Conservation (phyloP, 83 land plant genomes). For the Thuja plicata region DNA sequence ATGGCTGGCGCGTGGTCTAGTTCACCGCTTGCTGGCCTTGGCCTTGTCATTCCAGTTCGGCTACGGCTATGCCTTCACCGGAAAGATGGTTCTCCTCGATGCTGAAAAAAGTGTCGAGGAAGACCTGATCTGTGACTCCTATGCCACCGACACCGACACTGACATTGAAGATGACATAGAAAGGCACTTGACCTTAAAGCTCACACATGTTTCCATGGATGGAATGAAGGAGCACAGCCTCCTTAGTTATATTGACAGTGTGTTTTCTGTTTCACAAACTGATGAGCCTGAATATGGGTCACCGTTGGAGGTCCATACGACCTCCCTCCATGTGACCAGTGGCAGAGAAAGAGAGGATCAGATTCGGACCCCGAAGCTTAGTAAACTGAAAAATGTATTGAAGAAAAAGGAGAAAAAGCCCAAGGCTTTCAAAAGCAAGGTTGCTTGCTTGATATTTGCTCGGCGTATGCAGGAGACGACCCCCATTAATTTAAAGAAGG, state of each 20-base stretch:
- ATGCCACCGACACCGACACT: neutral
- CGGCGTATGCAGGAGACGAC: constrained; percentile 28
- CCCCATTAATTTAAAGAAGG: neutral
- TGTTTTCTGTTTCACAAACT: constrained; percentile 29
- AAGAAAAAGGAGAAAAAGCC: neutral
- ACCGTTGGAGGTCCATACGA: neutral
- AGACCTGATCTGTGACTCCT: constrained; percentile 13
- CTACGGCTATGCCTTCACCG: constrained; percentile 38
- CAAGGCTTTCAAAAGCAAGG: constrained; percentile 30
- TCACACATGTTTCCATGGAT: constrained; percentile 27
- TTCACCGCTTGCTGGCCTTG: constrained; percentile 40
- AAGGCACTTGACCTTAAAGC: constrained; percentile 28
- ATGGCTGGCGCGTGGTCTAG: constrained; percentile 21
- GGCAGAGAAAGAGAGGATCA: neutral
- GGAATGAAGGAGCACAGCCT: constrained; percentile 35
- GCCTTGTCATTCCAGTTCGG: constrained; percentile 39
- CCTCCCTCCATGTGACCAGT: neutral
- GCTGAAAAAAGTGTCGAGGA: constrained; percentile 24
- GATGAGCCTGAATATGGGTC: constrained; percentile 10
- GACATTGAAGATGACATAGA: constrained; percentile 19
- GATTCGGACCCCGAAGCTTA: neutral
- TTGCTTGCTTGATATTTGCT: constrained; percentile 42
- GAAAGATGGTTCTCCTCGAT: constrained; percentile 45
- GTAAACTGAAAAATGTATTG: neutral
- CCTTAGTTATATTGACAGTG: constrained; percentile 43